phyloP scores from a whole-genome alignment of 2,329 filamentous ascomycete genomes.

The Cordyceps fumosorosea region DNA sequence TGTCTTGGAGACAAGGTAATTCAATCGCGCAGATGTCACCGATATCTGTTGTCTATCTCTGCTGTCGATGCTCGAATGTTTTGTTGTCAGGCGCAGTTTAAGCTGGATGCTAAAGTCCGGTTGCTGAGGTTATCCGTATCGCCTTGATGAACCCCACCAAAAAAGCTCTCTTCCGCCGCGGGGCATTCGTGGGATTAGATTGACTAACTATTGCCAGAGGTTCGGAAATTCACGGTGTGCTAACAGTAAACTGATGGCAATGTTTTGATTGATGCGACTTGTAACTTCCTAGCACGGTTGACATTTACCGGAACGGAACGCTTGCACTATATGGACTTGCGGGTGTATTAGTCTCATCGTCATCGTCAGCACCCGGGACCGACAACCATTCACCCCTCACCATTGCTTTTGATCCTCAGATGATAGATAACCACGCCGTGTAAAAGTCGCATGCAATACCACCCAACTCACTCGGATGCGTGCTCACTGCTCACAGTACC shows the following conservation, averaged over 20 bases:
- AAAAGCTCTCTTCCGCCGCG: conserved; percentile 1
- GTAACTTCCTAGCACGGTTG: neutral
- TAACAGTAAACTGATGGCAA: neutral
- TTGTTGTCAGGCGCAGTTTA: neutral
- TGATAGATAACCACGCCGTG: no score
- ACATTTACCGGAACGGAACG: neutral
- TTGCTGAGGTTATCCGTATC: neutral
- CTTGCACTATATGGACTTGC: no score
- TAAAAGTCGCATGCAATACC: no score
- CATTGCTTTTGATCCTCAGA: no score
- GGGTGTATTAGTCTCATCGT: no score
- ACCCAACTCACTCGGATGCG: no score
- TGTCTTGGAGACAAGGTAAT: neutral
- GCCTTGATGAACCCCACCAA: conserved; percentile 10
- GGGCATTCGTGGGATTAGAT: neutral
- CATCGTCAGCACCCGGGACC: no score
- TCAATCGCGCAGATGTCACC: neutral
- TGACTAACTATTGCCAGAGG: neutral
- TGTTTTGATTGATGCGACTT: neutral
- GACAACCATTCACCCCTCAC: no score
- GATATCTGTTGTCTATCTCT: neutral
- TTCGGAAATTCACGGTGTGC: neutral
- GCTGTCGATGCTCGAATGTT: neutral
- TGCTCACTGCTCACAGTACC: no score
- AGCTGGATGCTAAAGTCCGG: neutral